phyloP scores from a whole-genome alignment of 2,329 filamentous ascomycete species.

The Metarhizium rileyi region DNA sequence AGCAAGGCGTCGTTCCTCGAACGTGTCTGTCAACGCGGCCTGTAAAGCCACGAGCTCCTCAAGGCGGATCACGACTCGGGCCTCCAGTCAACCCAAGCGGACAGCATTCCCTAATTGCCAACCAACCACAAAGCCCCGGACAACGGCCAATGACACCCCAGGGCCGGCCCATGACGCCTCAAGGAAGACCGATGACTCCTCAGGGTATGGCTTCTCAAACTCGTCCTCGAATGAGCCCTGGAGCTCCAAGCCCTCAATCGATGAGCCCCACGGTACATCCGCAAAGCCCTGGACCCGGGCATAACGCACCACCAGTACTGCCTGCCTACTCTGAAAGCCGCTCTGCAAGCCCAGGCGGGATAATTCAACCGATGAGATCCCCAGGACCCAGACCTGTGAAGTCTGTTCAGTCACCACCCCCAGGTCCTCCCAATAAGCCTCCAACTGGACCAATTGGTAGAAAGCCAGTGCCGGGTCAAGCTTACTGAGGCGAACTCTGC shows the following conservation, averaged over 20 bases:
- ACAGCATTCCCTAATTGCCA: slow-evolving; percentile 12
- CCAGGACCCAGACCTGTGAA: slow-evolving; percentile 39
- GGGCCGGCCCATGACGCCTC: slow-evolving; percentile 12
- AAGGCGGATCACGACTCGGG: slow-evolving; percentile 37
- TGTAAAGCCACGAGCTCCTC: slow-evolving; percentile 67
- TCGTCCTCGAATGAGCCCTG: slow-evolving; percentile 12
- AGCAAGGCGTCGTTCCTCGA: slow-evolving; percentile 86
- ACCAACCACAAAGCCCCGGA: slow-evolving; percentile 15
- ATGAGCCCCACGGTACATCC: slow-evolving; percentile 32
- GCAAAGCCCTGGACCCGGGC: slow-evolving; percentile 1
- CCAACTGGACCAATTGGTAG: slow-evolving; percentile 36
- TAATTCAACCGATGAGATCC: slow-evolving; percentile 31
- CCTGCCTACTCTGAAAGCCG: slow-evolving; percentile 22
- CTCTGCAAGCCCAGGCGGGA: slow-evolving; percentile 32
- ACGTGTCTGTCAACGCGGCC: slow-evolving; percentile 89
- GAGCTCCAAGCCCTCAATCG: slow-evolving; percentile 20
- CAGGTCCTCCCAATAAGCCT: slow-evolving; percentile 26
- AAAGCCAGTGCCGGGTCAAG: slow-evolving; percentile 48
- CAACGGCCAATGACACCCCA: slow-evolving; percentile 32
- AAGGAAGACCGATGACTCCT: slow-evolving; percentile 9
- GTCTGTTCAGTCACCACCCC: slow-evolving; percentile 24
- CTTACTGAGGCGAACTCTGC: slow-evolving; percentile 25
- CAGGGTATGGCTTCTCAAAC: neutral
- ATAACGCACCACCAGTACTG: slow-evolving; percentile 9
- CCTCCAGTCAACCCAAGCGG: slow-evolving; percentile 38